Percentiles rank a stretch among this genome's conserved stretches.
These are phyloP conservation scores for Candida morakotiae DNA, from an alignment of 805 yeast genomes.

Conservation along the genomic window DNA sequence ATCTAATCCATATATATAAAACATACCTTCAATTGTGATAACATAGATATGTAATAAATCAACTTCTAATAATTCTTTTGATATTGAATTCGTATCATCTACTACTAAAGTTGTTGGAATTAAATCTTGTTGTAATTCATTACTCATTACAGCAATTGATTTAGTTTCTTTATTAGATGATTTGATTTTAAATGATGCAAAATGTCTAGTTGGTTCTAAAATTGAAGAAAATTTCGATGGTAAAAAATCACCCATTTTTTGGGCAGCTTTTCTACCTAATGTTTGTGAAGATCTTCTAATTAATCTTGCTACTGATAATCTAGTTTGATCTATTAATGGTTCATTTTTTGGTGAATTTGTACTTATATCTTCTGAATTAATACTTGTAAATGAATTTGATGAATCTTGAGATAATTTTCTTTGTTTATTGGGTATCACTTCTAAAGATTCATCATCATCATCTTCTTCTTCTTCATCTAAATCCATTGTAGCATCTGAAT, in stretches of 20 bases:
- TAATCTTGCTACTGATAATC: constrained; percentile 71
- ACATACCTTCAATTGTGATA: constrained; percentile 76
- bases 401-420: constrained; percentile 39
- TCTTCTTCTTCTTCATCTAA: constrained; percentile 14
- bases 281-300: constrained; percentile 75
- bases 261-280: constrained; percentile 78
- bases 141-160: constrained; percentile 44
- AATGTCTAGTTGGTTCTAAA: constrained; percentile 85
- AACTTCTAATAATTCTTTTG: constrained; percentile 22
- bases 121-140: constrained; percentile 25
- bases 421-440: constrained; percentile 23
- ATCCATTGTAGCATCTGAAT: constrained; percentile 23
- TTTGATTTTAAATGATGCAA: constrained; percentile 75
- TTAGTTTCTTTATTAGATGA: constrained; percentile 37
- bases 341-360: constrained; percentile 32
- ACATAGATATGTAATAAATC: constrained; percentile 53
- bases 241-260: constrained; percentile 80
- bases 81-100: constrained; percentile 11
- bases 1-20: constrained; percentile 76
- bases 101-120: constrained; percentile 26
- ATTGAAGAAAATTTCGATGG: constrained; percentile 79
- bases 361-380: constrained; percentile 21
- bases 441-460: constrained; percentile 24
- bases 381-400: constrained; percentile 29
- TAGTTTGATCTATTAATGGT: constrained; percentile 66